Percentiles rank a stretch among this genome's conserved stretches.
Evolutionary conservation across 345 rosid genomes (phyloP).

Genomic region (Barbarea vulgaris): DNA sequence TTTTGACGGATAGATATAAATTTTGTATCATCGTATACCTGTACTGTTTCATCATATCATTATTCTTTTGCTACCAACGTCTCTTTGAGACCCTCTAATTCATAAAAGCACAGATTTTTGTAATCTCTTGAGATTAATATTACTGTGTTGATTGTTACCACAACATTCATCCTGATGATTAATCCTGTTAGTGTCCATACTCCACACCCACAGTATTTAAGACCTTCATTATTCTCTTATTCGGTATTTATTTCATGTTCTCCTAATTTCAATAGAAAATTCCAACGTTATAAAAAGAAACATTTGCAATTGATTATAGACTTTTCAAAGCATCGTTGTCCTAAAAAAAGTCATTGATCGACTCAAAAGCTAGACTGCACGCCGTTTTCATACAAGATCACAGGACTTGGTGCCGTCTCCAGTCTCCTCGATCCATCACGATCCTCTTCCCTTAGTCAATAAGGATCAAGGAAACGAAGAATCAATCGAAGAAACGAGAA

Average conservation of each 20-base stretch:
- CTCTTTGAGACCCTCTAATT: conserved; percentile 25
- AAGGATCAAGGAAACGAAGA: conserved; percentile 28
- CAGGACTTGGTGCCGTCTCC: conserved; percentile 26
- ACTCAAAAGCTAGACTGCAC: neutral
- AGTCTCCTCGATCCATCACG: neutral
- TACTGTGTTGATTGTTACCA: conserved; percentile 26
- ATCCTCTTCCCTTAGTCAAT: conserved; percentile 32
- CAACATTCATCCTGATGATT: conserved; percentile 5
- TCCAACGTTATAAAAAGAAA: no score
- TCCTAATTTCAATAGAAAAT: neutral
- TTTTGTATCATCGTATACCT: conserved; percentile 22
- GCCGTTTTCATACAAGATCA: conserved; percentile 4
- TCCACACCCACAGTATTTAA: neutral
- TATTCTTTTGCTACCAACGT: conserved; percentile 29
- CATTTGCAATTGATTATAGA: no score
- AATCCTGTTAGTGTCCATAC: neutral
- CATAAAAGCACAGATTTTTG: conserved; percentile 31
- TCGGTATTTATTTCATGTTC: neutral
- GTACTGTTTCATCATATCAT: conserved; percentile 15
- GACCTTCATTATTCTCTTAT: neutral
- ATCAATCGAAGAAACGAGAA: neutral
- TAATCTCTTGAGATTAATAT: conserved; percentile 20
- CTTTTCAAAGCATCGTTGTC: neutral
- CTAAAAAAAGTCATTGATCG: neutral
- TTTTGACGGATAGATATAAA: conserved; percentile 52